Conservation (phyloP, 306 rosid species). For the Vachellia pachyceras region DNA sequence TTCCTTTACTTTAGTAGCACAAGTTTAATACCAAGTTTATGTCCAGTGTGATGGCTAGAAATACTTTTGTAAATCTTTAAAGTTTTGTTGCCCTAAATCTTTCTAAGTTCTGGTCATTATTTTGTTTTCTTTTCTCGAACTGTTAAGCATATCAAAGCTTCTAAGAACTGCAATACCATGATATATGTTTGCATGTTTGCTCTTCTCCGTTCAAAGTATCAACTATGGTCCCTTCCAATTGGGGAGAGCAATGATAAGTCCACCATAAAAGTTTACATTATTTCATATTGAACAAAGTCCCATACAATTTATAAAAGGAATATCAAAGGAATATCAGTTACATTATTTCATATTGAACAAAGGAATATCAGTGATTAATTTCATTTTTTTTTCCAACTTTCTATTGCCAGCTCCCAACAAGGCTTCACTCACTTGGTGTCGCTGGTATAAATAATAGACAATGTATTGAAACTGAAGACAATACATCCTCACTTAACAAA, state of each 20-base stretch:
- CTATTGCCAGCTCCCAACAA: conserved; percentile 5
- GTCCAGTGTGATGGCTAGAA: neutral
- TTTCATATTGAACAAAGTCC: conserved; percentile 22
- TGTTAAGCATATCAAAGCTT: neutral
- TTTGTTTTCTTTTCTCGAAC: neutral
- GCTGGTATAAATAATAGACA: conserved; percentile 34
- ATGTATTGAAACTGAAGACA: conserved; percentile 25
- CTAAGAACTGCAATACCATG: too few relatives aligned
- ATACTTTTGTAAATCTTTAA: neutral
- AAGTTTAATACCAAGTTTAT: conserved; percentile 12
- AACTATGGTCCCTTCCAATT: neutral
- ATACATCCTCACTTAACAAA: conserved; percentile 34
- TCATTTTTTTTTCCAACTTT: neutral
- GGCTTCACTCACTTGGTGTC: conserved; percentile 18
- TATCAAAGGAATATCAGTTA: too few relatives aligned
- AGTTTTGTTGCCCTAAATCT: too few relatives aligned
- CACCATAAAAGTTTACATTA: conserved; percentile 1
- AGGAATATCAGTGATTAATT: neutral
- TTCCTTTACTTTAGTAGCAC: neutral
- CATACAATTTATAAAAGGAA: conserved; percentile 7
- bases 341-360: conserved; percentile 24
- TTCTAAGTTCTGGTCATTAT: neutral
- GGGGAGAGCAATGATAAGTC: conserved; percentile 11
- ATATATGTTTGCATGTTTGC: conserved; percentile 13
- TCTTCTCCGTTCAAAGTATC: neutral